Evolutionary conservation across 2,329 filamentous ascomycete genomes (phyloP), one percentile per base, ranked within the genome.

Genomic region (Raffaelea arxii): DNA sequence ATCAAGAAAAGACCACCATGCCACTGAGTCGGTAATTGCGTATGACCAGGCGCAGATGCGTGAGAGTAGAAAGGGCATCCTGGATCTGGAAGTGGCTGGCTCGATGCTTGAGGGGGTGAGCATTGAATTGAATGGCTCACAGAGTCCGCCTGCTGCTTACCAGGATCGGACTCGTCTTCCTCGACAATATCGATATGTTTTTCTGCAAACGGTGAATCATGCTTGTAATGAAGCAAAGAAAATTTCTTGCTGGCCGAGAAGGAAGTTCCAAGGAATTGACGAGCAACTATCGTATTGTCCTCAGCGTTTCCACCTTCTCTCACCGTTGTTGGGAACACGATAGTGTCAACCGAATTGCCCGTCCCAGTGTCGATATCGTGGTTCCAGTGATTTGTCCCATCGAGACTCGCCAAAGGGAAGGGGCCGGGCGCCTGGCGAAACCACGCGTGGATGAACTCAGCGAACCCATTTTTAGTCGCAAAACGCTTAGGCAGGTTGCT

Each of bases 351-450:
- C 4, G 71, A 51, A 4, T 45, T 9, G 4, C 69, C 69, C 0
- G 57, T 65, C 2, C 39, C 19, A 0, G 68, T 57, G 42, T 73
- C 54, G 3, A 74, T 55, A 18, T 68, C 69, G 21, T 56, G 56
- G 2, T 47, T 21, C 38, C 48, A 54, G 49, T 56, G 53, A 6
- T 36, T 25, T 7, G 41, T n/a, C 4, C 44, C 9, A 19, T 19
- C 3, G 37, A 19, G 16, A 55, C 50, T 7, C 25, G 14, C 2
- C 32, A 46, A 18, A 27, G 7, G 14, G 38, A 4, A 5, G 22
- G 4, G 3, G 38, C 43, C 2, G 50, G 43, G 18, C 51, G 21
- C 1, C 14, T 24, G 1, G 25, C 11, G 6, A 12, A n/a, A 5
- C 49, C 49, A 51, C 1, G 39, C 11, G 3, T 3, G 1, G 18